Base-by-base conservation (phyloP, 768 basidiomycete genomes). In the Lactarius indigo region DNA sequence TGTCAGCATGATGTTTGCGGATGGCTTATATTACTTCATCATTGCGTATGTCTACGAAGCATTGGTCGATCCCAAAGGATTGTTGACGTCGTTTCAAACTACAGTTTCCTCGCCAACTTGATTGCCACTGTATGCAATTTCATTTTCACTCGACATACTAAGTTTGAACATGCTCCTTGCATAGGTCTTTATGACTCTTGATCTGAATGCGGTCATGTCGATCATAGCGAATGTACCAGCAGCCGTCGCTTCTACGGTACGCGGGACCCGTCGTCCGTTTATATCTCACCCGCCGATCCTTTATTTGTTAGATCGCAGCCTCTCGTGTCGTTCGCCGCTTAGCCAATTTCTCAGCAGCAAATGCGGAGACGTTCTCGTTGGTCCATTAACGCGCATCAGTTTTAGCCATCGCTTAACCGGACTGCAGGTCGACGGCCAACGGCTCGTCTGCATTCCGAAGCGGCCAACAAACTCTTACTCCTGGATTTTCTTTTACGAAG, bases 1-100 rank as follows among this genome's bases (percentile, higher is more conserved):
- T 17, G 80, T 84, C 28, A 80, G 81, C 35, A 79, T 91, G 78
- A 85, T 92, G 35, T 91, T 90, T 73, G 76, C 81, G 17, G 89
- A 91, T 64, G 89, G 90, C 23, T 75, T 92, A 13, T 84, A 89
- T 62, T 92, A 83, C 76, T 92, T 92, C 78, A 75, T 92, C 68
- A 82, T 92, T 59, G 90, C 90, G 84, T 90, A 70, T 63, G 85
- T 79, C 5, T 63, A 55, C 50, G 62, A 61, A 31, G 30, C 44
- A 57, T 54, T 60, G 28, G 39, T 52, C 56, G 52, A 64, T 39
- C 54, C 30, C 9, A n/a, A 75, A 23, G 80, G 80, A 68, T 66
- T 79, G 31, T 17, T 44, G 28, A 64, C 13, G 70, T 47, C 5
- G 5, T 23, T 47, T 8, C 35, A 39, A 47, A 5, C 10, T 41